Base-by-base conservation (phyloP, 1,284 basidiomycete species). In the Sanguinoderma infundibulare region DNA sequence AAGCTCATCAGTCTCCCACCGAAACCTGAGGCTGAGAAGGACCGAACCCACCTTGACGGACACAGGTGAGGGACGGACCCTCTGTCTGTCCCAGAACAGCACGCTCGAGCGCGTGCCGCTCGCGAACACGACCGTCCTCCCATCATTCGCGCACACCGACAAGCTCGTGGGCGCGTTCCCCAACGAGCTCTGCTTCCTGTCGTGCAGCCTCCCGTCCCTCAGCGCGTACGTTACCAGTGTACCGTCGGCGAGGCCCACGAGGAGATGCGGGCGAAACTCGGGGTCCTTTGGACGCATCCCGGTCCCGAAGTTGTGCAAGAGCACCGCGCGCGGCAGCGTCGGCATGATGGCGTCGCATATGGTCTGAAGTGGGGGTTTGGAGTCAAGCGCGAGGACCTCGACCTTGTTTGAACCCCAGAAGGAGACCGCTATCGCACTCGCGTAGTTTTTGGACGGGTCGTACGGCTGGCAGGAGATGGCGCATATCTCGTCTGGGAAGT, bases 211-310 rank as follows among this genome's bases (percentile, higher is more conserved):
- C 60, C 79, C 76, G 36, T 78, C 81, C 66, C 77, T 81, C 75
- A 77, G 80, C 14, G 75, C 65, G 65, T 87, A 90, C 5, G 85
- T 81, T 3, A 87, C 81, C n/a, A 97, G 80, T 3, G 86, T 85
- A 1, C 96, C 96, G 73, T 98, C 87, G 5, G 85, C 86, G 5
- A 96, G 78, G 0, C 95, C 96, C 9, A 88, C 86, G 22, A 98
- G 78, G 5, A 98, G 79, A 64, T 89, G 84, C 0, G 85, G 79
- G 57, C 77, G 75, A 61, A 67, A 73, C 50, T 82, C 74, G 14
- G 71, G 56, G 42, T 73, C 76, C 59, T 78, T 77, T 17, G 74
- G 60, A 52, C 65, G 75, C 12, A 70, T 76, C 15, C 66, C 67
- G 8, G 75, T 67, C 12, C 80, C 82, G 71, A 95, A 93, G 62